Base-by-base conservation (phyloP, 2,329 filamentous ascomycete genomes). In the Cladorrhinum sp. region DNA sequence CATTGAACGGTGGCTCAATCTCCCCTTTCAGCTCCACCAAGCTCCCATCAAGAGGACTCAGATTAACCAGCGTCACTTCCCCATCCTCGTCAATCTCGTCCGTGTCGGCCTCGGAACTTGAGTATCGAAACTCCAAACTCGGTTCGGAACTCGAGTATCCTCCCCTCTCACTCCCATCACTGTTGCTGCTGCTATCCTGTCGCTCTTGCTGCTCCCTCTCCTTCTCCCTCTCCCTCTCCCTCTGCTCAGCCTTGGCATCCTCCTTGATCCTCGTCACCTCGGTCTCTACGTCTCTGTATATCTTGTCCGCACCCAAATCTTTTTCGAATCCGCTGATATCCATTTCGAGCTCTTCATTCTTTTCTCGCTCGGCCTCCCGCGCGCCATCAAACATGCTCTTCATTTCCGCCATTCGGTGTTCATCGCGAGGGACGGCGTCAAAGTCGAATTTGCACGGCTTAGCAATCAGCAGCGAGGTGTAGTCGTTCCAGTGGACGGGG, bases 401-500 rank as follows among this genome's bases (percentile, higher is more conserved):
- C 50, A 78, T 63, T 10, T 59, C 8, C 1, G 13, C 56, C n/a
- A 60, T 48, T 56, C 60, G 69, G 73, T 0, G 57, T 59, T 12
- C 66, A 62, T 16, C 61, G 4, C 77, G 68, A 2, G 73, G 68
- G 1, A 66, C 9, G 2, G 71, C 70, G 16, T 78, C 75, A 50
- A 79, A 78, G 18, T 72, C 68, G 55, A 79, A 79, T 16, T 63
- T 64, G 7, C 60, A 60, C 0, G 77, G 77, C 69, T 79, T 79
- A n/a, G 77, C 76, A 55, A 79, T 79, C 10, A 79, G 68, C 5
- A 79, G 67, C 6, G 77, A 73, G 8, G 77, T 76, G 62, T 74
- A 78, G 49, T 76, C 71, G 64, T 78, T 75, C 77, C 77, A 79
- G 66, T 78, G 76, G 0, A 78, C 74, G 1, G 73, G 72, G 0